Base-by-base conservation (phyloP, 768 basidiomycete species). In the Crepidotus variabilis region DNA sequence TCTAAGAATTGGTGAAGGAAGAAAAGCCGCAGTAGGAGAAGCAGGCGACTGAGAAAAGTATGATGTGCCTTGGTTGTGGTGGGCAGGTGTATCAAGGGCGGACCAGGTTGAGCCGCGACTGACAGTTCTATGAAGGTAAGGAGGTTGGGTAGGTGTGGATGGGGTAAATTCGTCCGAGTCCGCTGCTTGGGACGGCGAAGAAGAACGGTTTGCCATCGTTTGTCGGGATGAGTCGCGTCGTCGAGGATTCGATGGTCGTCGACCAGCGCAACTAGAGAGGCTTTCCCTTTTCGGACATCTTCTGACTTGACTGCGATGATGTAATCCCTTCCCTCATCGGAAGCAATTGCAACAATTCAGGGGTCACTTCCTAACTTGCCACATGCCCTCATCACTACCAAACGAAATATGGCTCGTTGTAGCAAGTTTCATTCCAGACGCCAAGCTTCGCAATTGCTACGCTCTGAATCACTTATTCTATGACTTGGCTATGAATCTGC, bases 41-140 rank as follows among this genome's bases (percentile, higher is more conserved):
- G 78, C 69, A 10, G 73, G 62, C 11, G 74, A 62, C 35, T 71
- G 64, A 20, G 81, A 71, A 58, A 80, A 84, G 68, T 87, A 87
- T 7, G 87, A 88, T 16, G 86, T 84, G 54, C 86, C 88, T 61
- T 84, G 82, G 64, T 83, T 75, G 66, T 86, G 87, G 62, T 87
- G 87, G 14, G 72, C 75, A 33, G 85, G 86, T 6, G 82, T 81
- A 35, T 86, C 83, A 16, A 70, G 67, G 11, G 78, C 67, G 14
- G 84, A 82, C 80, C 83, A 83, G 57, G 78, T 78, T n/a, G 86
- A 83, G 55, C 76, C 73, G 55, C 78, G 78, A 65, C 81, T 84
- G 52, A 78, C 60, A 51, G 71, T 75, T 50, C 82, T 69, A 57
- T 76, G 74, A 20, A 77, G 56, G 34, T 72, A 70, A 59, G 66